Base-by-base conservation (phyloP, 2,329 filamentous ascomycete species). In the Colletotrichum sp. region DNA sequence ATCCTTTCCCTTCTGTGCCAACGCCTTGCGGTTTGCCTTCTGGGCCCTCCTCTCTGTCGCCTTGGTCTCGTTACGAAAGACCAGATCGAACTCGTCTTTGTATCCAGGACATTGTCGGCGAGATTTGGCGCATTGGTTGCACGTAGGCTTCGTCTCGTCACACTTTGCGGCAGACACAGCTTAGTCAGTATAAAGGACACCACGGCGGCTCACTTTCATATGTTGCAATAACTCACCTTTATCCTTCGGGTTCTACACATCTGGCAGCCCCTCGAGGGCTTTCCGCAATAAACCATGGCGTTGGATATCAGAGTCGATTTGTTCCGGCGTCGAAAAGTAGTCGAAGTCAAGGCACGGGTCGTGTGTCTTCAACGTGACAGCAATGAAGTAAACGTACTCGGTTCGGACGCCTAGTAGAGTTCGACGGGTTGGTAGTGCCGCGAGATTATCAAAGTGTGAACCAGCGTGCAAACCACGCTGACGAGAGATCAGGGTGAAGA, bases 161-260 rank as follows among this genome's bases (percentile, higher is more conserved):
- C 92, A 94, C 92, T 94, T 78, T 18, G 30, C 26, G 38, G 43
- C 9, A 10, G 16, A 64, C n/a, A 55, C 16, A 13, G 66, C 76
- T 36, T 21, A 18, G 43, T 81, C 70, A 78, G 79, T 76, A 38
- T 62, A 60, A n/a, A 30, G 70, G 13, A 38, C 52, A 55, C 24
- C 26, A 62, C 32, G 16, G 34, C 60, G 32, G 21, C 32, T 64
- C 38, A 7, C 30, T 12, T 6, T 12, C 10, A 24, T n/a, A 18
- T n/a, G 21, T 38, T 56, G 30, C 16, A 13, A 32, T n/a, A 16
- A 38, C 87, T 77, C 87, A 94, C 93, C 89, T 95, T 95, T 81
- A 95, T 95, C 79, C 93, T 89, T 78, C 93, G 89, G 43, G 90
- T 93, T 82, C 93, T 90, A 82, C 93, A 95, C 90, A 93, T 94